Percentiles rank a stretch among this genome's conserved stretches.
phyloP scores from a whole-genome alignment of 2,329 filamentous ascomycete species.

The Talaromyces sp. region DNA sequence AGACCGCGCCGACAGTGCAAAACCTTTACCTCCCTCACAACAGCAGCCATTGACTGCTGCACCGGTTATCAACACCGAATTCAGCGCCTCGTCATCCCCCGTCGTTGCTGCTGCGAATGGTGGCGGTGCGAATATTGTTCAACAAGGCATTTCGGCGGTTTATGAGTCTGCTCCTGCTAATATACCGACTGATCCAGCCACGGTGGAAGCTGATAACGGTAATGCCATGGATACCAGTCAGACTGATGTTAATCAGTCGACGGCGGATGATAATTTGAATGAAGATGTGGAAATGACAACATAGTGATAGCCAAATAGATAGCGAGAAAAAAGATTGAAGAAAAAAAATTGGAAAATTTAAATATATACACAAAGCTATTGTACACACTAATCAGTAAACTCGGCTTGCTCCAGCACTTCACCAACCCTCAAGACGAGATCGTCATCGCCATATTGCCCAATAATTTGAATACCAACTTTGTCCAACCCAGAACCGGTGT shows the following conservation, averaged over 20 bases:
- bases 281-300: conserved; percentile 10
- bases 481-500: conserved; percentile 10
- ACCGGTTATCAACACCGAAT: neutral
- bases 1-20: neutral
- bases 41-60: neutral
- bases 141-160: conserved; percentile 6
- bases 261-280: neutral
- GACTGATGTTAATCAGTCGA: neutral
- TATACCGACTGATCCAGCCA: neutral
- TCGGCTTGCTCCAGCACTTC: conserved; percentile 25
- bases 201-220: neutral
- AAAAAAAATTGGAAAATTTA: neutral
- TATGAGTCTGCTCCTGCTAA: conserved; percentile 6
- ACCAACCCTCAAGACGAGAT: conserved; percentile 34
- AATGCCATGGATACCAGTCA: neutral
- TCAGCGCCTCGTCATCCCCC: neutral
- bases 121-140: neutral
- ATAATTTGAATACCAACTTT: conserved; percentile 41
- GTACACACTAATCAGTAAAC: neutral
- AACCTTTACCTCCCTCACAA: neutral
- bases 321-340: neutral
- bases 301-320: neutral
- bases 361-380: no score
- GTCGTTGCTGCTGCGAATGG: conserved; percentile 1
- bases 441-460: conserved; percentile 44